Conservation (phyloP, 768 basidiomycete species). For the Amanita exitialis region DNA sequence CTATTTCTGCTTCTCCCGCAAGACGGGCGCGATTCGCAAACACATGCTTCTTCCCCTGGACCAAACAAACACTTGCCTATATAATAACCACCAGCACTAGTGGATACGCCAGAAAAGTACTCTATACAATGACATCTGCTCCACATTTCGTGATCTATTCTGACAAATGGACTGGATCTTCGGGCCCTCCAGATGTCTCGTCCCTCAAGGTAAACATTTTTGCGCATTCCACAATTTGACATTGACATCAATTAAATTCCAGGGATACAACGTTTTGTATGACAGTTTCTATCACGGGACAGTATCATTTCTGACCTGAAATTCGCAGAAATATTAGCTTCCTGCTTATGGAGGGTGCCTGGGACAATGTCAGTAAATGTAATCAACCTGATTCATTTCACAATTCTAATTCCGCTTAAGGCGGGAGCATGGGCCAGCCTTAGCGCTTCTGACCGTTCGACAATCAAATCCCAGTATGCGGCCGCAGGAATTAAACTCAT, state of each 20-base stretch:
- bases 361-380: slow-evolving; percentile 1
- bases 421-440: background rate
- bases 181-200: background rate
- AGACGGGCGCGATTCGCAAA: background rate
- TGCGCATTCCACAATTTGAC: background rate
- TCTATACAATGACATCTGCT: background rate
- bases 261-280: slow-evolving; percentile 1
- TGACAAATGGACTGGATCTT: background rate
- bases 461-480: slow-evolving; percentile 32
- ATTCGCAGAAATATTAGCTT: background rate
- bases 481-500: slow-evolving; percentile 51
- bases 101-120: background rate
- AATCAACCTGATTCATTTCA: too few species aligned
- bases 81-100: background rate
- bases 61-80: background rate
- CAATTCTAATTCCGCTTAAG: background rate
- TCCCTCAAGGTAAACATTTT: background rate
- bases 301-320: background rate
- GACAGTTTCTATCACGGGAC: background rate
- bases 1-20: too few species aligned
- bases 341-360: slow-evolving; percentile 1
- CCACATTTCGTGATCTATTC: slow-evolving; percentile 1
- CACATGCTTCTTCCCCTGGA: background rate
- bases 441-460: background rate
- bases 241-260: background rate